Base-by-base conservation (phyloP, 1,139 yeast species). In the Magnusiomyces clavatus region DNA sequence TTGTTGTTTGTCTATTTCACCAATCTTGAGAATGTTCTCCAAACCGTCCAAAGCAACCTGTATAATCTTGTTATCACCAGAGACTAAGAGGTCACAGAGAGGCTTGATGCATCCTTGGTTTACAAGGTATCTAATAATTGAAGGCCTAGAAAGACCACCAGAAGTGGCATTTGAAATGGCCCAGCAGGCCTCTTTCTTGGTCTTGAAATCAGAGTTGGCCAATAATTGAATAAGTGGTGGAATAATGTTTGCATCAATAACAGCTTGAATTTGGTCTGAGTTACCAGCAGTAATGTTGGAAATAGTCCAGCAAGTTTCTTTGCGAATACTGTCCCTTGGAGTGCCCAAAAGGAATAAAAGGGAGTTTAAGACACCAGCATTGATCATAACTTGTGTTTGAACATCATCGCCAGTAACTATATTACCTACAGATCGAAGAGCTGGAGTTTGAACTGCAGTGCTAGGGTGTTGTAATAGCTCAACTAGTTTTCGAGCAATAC, bases 121-220 rank as follows among this genome's bases (percentile, higher is more conserved):
- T 43, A 92, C 98, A 61, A 92, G 78, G 71, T 89, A 92, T 62
- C 92, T 80, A 61, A 92, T 90, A 69, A 89, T 96, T 52, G 89
- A 96, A 6, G 98, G 97, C 68, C 83, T 85, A 47, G 85, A 77
- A 61, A 89, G 77, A 38, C 97, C 97, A 63, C 98, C 97, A 17
- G 96, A 86, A 17, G 96, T 86, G 45, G 98, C 98, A 68, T 92
- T 92, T 38, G 97, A 89, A 61, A 92, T 86, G 39, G 97, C 98
- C 98, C 98, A 92, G 76, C 98, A 90, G 11, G 98, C 98, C 74
- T 92, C 98, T 72, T 92, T 92, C 69, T 88, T 86, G 44, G 97
- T 92, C 74, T 88, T 89, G 75, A 88, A 90, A 66, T 92, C 98
- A 57, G 95, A 97, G 54, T 80, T 77, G 46, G 77, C 72, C 66